Evolutionary conservation across 768 basidiomycete genomes (phyloP).

Genomic region (Suillus paluster): DNA sequence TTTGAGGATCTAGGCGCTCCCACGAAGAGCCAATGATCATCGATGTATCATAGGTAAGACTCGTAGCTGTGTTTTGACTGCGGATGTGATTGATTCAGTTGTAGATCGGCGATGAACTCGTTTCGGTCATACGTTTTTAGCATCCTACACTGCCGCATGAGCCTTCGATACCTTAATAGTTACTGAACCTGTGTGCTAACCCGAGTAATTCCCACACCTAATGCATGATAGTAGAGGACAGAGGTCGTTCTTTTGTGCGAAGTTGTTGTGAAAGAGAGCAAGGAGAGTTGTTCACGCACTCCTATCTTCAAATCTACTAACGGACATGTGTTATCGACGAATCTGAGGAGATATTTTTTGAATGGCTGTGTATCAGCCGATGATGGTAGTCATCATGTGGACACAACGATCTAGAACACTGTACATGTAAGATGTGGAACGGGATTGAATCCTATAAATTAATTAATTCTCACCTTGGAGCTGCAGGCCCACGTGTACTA

Average conservation of each 20-base stretch:
- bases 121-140: not conserved
- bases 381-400: not conserved
- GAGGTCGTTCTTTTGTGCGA: not conserved
- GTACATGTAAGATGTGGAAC: not conserved
- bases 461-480: not conserved
- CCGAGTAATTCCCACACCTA: not conserved
- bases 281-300: not conserved
- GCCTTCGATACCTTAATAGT: not conserved
- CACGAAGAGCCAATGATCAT: not conserved
- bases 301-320: not conserved
- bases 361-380: constrained; percentile 1
- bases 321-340: not conserved
- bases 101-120: not conserved
- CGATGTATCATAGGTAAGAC: not conserved
- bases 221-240: too few species aligned
- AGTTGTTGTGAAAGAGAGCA: not conserved
- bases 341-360: not conserved
- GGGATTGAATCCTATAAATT: not conserved
- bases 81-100: not conserved
- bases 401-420: not conserved
- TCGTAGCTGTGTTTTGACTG: not conserved
- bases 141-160: not conserved
- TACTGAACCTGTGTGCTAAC: too few species aligned
- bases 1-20: not conserved
- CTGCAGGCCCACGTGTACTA: not conserved